Evolutionary conservation across 208 protist species (phyloP).

Genomic region (Trypanosoma scelopori): DNA sequence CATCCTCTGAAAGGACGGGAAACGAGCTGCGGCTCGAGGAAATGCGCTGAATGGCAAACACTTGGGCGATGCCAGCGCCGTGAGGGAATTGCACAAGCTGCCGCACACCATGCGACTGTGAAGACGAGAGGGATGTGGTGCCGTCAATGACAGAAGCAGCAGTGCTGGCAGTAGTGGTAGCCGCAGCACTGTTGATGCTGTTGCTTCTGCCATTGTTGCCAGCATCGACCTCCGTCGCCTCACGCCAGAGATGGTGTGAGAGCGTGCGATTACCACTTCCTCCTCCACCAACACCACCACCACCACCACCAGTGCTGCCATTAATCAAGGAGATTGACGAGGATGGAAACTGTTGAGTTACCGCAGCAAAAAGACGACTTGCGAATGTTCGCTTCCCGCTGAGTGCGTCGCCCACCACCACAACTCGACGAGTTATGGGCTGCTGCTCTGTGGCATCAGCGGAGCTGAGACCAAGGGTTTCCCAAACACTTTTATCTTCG

Average conservation of each 20-base stretch:
- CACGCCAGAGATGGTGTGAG: neutral
- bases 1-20: neutral
- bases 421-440: conserved; percentile 43
- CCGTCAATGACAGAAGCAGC: neutral
- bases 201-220: neutral
- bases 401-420: conserved; percentile 66
- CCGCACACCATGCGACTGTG: neutral
- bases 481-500: conserved; percentile 36
- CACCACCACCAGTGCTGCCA: neutral
- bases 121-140: neutral
- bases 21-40: conserved; percentile 25
- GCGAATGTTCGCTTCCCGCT: conserved; percentile 80
- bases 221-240: neutral
- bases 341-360: conserved; percentile 40
- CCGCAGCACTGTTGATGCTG: neutral
- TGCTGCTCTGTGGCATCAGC: conserved; percentile 41
- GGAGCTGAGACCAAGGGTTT: conserved; percentile 47
- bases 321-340: conserved; percentile 2
- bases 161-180: too few species aligned
- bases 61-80: conserved; percentile 62
- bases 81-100: conserved; percentile 37
- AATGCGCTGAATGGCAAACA: conserved; percentile 68
- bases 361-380: conserved; percentile 58
- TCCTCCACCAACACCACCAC: too few species aligned
- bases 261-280: neutral